Conservation (phyloP, 495 filamentous ascomycete species). For the Talaromyces borbonicus region DNA sequence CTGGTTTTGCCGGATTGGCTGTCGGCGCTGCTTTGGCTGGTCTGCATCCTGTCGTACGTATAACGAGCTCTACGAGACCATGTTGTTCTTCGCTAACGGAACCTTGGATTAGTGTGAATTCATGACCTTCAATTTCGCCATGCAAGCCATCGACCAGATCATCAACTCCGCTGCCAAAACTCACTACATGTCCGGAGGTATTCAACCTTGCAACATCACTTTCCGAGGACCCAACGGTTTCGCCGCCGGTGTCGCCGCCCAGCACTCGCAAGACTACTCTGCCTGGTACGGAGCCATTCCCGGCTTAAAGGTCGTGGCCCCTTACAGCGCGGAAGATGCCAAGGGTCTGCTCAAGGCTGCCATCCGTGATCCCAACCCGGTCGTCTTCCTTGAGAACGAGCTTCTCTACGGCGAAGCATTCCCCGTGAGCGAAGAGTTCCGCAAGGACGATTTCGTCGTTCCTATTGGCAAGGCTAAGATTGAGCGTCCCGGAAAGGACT, state of each 20-base stretch:
- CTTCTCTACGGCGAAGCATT: slow-evolving; percentile 88
- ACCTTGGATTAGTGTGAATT: slow-evolving; percentile 69
- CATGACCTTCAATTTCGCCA: slow-evolving; percentile 99
- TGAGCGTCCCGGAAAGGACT: slow-evolving; percentile 87
- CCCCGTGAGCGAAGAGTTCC: slow-evolving; percentile 91
- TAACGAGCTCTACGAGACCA: background rate
- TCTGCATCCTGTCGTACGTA: slow-evolving; percentile 81
- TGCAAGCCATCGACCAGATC: slow-evolving; percentile 99
- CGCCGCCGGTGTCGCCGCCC: slow-evolving; percentile 86
- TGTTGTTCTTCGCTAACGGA: background rate
- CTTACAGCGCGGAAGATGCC: slow-evolving; percentile 94
- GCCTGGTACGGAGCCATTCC: slow-evolving; percentile 98
- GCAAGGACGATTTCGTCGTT: slow-evolving; percentile 90
- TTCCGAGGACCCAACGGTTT: slow-evolving; percentile 99
- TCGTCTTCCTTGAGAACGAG: slow-evolving; percentile 92
- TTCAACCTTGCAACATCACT: slow-evolving; percentile 98
- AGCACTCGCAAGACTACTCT: slow-evolving; percentile 97
- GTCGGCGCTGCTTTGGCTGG: slow-evolving; percentile 92
- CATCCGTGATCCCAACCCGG: slow-evolving; percentile 96
- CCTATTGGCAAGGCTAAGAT: slow-evolving; percentile 98
- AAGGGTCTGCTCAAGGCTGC: slow-evolving; percentile 97
- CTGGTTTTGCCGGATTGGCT: slow-evolving; percentile 84
- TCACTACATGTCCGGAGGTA: slow-evolving; percentile 99
- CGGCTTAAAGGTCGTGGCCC: slow-evolving; percentile 89
- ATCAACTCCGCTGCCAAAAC: slow-evolving; percentile 99